Base-by-base conservation (phyloP, 2,329 filamentous ascomycete species). In the Botrytis elliptica region DNA sequence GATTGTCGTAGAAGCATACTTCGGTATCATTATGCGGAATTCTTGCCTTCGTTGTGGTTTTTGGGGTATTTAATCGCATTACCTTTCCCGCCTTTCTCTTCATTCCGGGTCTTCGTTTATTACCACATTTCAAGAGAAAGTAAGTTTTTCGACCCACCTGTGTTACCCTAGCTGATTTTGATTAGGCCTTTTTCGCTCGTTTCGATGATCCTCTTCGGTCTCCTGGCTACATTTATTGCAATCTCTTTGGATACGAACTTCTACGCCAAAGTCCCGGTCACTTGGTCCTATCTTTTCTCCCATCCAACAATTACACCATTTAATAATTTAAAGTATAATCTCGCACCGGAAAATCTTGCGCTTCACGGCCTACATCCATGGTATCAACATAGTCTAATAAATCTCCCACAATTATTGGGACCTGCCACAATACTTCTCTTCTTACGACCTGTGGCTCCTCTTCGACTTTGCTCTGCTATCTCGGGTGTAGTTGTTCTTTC, bases 21-120 rank as follows among this genome's bases (percentile, higher is more conserved):
- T 93, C 93, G 66, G 85, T 93, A 73, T 85, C 94, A 78, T 91
- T 94, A 33, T 94, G 92, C 74, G 88, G 89, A 59, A 86, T 96
- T 60, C 88, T 99, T 59, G 94, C 94, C 44, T 90, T 95, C 75
- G 89, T 98, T 72, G 87, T 89, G 70, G 91, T 97, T 22, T 92
- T 96, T 79, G 96, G 96, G 68, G 85, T 95, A 74, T 99, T 99
- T 84, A 99, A 98, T 83, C 90, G 96, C 77, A 98, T 98, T 80
- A 99, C 96, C 16, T 98, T 98, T 82, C 95, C 95, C 64, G 95
- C 95, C 22, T 99, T 97, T 82, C 84, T 99, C 75, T 82, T 97
- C 74, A 89, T 98, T 81, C 95, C 96, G 71, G 91, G 92, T 52
- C 84, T 97, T 81, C 91, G 91, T 80, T 86, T 99, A 80, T 85